Base-by-base conservation (phyloP, 176 grass and related monocot genomes). In the Zoysia japonica region DNA sequence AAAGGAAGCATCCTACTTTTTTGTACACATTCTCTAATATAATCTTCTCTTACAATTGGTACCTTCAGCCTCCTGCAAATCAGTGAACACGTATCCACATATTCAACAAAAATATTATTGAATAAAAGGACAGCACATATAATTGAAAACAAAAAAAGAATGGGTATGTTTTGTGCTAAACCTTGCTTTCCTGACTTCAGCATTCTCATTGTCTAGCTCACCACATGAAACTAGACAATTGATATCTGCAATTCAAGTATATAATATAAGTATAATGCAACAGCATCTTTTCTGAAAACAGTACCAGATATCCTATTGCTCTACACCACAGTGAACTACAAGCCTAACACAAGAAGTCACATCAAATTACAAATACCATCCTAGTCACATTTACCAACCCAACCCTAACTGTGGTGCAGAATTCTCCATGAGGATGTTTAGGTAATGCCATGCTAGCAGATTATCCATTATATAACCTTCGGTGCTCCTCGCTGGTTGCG, bases 101-200 rank as follows among this genome's bases (percentile, higher is more conserved):
- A 75, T 74, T 72, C 55, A 68, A 61, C 8, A 19, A 6, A 28
- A 37, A 45, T 11, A 42, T 52, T 52, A 69, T 13, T n/a, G 61
- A 74, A 12, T 16, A 74, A 78, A 87, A 88, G 70, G 16, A 69
- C 83, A 13, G 55, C 39, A 14, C 19, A 39, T 15, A 14, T 16
- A 66, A 79, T 11, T 35, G 73, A 86, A 11, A 70, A 82, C 46
- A 46, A 52, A 28, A 71, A 72, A 70, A 52, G 8, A 11, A 66
- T 61, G 47, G 49, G 46, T 11, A 59, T 77, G 17, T 20, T 42
- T 13, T 54, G 17, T 1, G 5, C 56, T 17, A 64, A 56, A 97
- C 95, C 95, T 97, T 70, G 95, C 89, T 97, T 85, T 97, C 81
- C 64, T 92, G 52, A 90, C 87, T 94, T 97, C 87, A 81, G 81